Conservation (phyloP, 2,329 filamentous ascomycete species). For the Epichloe coenophiala region DNA sequence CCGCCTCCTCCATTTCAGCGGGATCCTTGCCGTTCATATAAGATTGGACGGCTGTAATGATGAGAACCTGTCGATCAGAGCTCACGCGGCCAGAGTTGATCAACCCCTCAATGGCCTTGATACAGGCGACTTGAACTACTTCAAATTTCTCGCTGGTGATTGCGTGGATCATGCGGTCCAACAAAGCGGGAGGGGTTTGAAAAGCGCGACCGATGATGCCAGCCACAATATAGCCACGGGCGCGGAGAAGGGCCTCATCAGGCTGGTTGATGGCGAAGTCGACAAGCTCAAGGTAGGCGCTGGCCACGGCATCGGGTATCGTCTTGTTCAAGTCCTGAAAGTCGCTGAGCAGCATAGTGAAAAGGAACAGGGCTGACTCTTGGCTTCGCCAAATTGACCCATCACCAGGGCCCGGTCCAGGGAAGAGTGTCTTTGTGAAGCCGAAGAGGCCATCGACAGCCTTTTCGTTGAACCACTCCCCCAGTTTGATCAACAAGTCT, state of each 20-base stretch:
- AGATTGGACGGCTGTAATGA: slow-evolving; percentile 50
- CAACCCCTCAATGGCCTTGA: slow-evolving; percentile 68
- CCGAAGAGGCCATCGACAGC: slow-evolving; percentile 67
- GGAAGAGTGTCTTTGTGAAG: slow-evolving; percentile 64
- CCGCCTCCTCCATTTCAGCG: slow-evolving; percentile 71
- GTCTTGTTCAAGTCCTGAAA: slow-evolving; percentile 64
- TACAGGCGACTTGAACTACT: slow-evolving; percentile 82
- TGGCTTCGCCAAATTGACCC: slow-evolving; percentile 44
- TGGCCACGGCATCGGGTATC: slow-evolving; percentile 55
- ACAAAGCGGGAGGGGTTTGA: slow-evolving; percentile 47
- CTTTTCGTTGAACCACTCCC: slow-evolving; percentile 74
- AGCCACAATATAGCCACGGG: slow-evolving; percentile 76
- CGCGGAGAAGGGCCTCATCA: slow-evolving; percentile 65
- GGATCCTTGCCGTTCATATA: slow-evolving; percentile 74
- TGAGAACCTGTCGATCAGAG: slow-evolving; percentile 43
- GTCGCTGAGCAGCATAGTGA: slow-evolving; percentile 73
- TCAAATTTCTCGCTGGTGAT: slow-evolving; percentile 68
- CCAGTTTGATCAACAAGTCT: slow-evolving; percentile 82
- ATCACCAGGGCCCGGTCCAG: slow-evolving; percentile 21
- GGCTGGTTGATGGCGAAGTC: slow-evolving; percentile 58
- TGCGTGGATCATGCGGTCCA: slow-evolving; percentile 61
- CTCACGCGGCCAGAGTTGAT: slow-evolving; percentile 39
- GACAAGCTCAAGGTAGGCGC: slow-evolving; percentile 68
- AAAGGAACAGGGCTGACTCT: slow-evolving; percentile 72
- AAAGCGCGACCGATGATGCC: slow-evolving; percentile 63